phyloP scores from a whole-genome alignment of 2,329 filamentous ascomycete genomes.

The Chaetomium globosum region DNA sequence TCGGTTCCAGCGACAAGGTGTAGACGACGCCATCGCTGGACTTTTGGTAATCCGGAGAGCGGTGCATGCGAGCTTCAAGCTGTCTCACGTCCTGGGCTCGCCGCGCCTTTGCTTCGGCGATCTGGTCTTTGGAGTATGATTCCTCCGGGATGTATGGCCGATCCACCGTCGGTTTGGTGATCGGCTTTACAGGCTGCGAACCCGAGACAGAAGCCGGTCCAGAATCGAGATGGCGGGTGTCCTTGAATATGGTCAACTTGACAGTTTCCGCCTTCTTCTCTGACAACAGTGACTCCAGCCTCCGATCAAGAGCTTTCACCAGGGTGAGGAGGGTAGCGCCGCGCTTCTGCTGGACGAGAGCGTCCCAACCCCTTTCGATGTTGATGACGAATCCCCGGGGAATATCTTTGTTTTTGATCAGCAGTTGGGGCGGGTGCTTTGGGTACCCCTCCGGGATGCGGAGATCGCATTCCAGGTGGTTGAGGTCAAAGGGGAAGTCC shows the following conservation, averaged over 20 bases:
- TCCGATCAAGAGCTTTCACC: constrained; percentile 71
- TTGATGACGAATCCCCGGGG: constrained; percentile 72
- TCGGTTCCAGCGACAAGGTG: constrained; percentile 69
- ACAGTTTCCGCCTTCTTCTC: constrained; percentile 72
- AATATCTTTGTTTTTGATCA: constrained; percentile 56
- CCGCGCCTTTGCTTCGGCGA: constrained; percentile 62
- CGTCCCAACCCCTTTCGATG: constrained; percentile 73
- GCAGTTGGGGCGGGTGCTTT: constrained; percentile 57
- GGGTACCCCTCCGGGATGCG: constrained; percentile 68
- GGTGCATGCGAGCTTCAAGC: constrained; percentile 73
- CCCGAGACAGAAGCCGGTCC: constrained; percentile 18
- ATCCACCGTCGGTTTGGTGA: constrained; percentile 17
- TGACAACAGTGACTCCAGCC: constrained; percentile 69
- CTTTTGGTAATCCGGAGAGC: constrained; percentile 67
- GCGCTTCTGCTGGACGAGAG: constrained; percentile 58
- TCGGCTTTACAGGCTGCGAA: neutral
- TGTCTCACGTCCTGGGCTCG: constrained; percentile 70
- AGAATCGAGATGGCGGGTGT: constrained; percentile 53
- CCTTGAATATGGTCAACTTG: constrained; percentile 65
- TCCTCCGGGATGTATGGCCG: constrained; percentile 48
- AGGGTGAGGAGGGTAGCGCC: constrained; percentile 65
- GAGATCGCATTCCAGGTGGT: constrained; percentile 67
- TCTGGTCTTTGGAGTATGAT: constrained; percentile 62
- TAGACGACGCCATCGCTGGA: constrained; percentile 71
- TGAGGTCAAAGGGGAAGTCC: constrained; percentile 79